Conservation (phyloP, 75 land plant genomes). For the Picea glauca region DNA sequence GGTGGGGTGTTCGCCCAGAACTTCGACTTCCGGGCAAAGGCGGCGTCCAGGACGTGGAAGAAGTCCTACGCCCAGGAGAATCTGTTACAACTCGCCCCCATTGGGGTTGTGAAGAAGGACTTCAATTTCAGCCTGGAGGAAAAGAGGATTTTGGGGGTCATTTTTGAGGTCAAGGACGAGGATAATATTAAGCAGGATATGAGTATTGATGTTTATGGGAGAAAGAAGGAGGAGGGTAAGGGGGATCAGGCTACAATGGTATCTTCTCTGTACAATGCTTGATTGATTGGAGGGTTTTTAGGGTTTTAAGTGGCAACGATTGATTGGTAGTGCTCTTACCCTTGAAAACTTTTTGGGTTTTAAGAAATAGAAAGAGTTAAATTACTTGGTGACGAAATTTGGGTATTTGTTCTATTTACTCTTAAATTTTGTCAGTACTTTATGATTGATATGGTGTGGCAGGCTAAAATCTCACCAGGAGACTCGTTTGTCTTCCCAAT, state of each 20-base stretch:
- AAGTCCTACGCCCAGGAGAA: constrained; percentile 29
- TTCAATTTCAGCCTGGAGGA: constrained; percentile 42
- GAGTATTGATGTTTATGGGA: constrained; percentile 54
- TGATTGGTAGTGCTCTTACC: too few relatives aligned
- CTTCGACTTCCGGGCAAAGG: constrained; percentile 38
- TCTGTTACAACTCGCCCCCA: constrained; percentile 24
- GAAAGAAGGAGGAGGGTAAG: constrained; percentile 24
- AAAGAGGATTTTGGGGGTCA: constrained; percentile 26
- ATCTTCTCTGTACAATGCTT: constrained; percentile 8
- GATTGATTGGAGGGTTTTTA: too few relatives aligned
- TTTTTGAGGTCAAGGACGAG: constrained; percentile 31
- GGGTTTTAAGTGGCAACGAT: too few relatives aligned
- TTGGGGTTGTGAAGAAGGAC: constrained; percentile 28
- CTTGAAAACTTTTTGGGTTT: too few relatives aligned
- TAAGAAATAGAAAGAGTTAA: too few relatives aligned
- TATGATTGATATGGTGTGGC: too few relatives aligned
- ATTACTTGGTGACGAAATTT: too few relatives aligned
- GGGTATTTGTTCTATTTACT: too few relatives aligned
- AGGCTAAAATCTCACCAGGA: too few relatives aligned
- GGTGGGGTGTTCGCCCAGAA: constrained; percentile 18
- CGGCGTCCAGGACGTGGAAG: constrained; percentile 44
- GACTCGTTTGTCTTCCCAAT: too few relatives aligned
- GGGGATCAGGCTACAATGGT: background rate
- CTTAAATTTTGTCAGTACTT: too few relatives aligned
- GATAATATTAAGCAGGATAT: constrained; percentile 59